Percentiles rank a stretch among this genome's conserved stretches.
Conservation (phyloP, 108 stramenopile species). For the Pseudonitzschia pungens region DNA sequence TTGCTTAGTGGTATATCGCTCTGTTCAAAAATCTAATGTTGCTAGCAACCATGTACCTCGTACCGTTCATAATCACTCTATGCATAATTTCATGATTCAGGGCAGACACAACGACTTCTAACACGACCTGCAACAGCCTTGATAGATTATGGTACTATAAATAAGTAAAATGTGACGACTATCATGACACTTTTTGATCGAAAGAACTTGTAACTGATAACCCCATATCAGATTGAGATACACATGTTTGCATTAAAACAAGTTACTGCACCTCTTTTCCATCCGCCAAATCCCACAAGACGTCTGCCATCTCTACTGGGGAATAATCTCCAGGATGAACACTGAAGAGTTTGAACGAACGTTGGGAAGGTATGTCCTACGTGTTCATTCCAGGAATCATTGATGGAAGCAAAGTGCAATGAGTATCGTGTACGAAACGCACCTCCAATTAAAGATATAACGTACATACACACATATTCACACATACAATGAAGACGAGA, state of each 20-base stretch:
- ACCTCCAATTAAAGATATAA: background rate
- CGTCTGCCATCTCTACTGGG: slow-evolving; percentile 36
- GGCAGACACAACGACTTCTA: too few relatives aligned
- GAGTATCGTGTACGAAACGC: background rate
- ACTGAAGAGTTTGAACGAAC: slow-evolving; percentile 28
- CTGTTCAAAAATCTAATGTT: too few relatives aligned
- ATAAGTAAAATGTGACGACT: too few relatives aligned
- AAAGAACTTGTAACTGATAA: background rate
- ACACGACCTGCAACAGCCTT: too few relatives aligned
- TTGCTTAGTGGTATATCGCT: too few relatives aligned
- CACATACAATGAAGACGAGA: too few relatives aligned
- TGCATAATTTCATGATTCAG: too few relatives aligned
- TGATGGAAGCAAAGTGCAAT: background rate
- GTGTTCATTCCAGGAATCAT: background rate
- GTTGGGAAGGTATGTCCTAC: slow-evolving; percentile 32
- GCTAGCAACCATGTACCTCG: too few relatives aligned
- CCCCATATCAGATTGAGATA: background rate
- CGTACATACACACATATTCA: background rate
- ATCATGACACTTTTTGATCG: too few relatives aligned
- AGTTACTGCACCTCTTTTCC: slow-evolving; percentile 10
- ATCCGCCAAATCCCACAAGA: slow-evolving; percentile 40
- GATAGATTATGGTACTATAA: too few relatives aligned
- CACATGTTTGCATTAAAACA: background rate
- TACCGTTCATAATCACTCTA: too few relatives aligned
- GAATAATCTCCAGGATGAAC: slow-evolving; percentile 42